These are phyloP conservation scores for Verticillium tricorpus DNA, from an alignment of 2,329 filamentous ascomycete species.

Conservation along the genomic window DNA sequence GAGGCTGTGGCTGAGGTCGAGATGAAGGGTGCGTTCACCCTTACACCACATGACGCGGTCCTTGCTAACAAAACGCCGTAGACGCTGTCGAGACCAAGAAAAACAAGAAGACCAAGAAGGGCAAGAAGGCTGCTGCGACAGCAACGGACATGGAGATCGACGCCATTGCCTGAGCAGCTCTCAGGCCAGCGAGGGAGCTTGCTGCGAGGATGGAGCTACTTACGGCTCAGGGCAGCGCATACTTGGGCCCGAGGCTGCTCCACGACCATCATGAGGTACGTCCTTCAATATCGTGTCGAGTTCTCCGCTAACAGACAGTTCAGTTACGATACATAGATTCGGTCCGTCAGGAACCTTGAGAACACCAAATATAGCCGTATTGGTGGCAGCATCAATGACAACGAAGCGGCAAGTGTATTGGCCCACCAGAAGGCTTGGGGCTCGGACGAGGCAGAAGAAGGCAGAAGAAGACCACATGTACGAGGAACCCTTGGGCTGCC, in stretches of 20 bases:
- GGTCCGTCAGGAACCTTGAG: not conserved
- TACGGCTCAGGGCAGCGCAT: not conserved
- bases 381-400: not conserved
- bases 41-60: not conserved
- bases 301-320: not conserved
- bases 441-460: too few species aligned
- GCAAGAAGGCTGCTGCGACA: not conserved
- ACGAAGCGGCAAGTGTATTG: not conserved
- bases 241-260: not conserved
- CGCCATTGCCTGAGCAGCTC: not conserved
- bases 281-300: not conserved
- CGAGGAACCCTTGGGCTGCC: too few species aligned
- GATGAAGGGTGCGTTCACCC: not conserved
- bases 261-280: not conserved
- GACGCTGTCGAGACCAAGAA: not conserved
- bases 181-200: not conserved
- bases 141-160: not conserved
- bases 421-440: too few species aligned
- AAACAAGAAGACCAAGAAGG: not conserved
- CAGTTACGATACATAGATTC: not conserved
- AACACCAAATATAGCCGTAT: not conserved
- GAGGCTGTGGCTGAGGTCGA: not conserved
- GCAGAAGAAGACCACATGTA: too few species aligned
- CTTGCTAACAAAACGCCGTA: not conserved
- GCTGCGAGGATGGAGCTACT: not conserved